Percentiles rank a stretch among this genome's conserved stretches.
These are phyloP conservation scores for Argentina anserina DNA, from an alignment of 306 rosid species.

Conservation along the genomic window DNA sequence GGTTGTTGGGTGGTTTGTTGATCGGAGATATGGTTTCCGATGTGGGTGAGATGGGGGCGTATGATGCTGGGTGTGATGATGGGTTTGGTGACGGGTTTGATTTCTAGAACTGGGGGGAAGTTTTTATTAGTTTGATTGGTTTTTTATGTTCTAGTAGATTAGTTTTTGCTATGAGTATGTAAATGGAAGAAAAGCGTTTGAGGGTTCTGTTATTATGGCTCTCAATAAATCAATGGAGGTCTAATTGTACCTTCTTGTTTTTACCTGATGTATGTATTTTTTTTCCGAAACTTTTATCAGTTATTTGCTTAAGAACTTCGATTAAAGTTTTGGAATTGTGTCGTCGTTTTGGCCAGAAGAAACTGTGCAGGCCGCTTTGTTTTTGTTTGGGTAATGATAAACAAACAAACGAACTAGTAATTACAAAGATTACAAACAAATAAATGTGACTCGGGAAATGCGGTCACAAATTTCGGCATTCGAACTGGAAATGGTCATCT, in stretches of 20 bases:
- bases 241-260: not conserved
- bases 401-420: too few relatives aligned
- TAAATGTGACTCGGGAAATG: too few relatives aligned
- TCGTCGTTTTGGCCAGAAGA: not conserved
- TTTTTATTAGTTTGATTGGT: not conserved
- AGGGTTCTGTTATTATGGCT: not conserved
- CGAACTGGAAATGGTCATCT: too few relatives aligned
- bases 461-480: too few relatives aligned
- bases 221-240: not conserved
- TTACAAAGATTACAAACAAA: too few relatives aligned
- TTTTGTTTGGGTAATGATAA: too few relatives aligned
- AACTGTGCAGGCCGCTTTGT: too few relatives aligned
- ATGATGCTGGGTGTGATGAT: slow-evolving; percentile 14
- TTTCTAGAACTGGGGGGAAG: not conserved
- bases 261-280: not conserved
- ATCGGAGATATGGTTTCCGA: slow-evolving; percentile 44
- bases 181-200: not conserved
- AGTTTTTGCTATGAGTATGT: not conserved
- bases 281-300: not conserved
- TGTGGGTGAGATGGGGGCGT: slow-evolving; percentile 17
- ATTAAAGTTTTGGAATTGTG: not conserved
- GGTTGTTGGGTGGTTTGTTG: slow-evolving; percentile 47
- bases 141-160: not conserved
- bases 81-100: slow-evolving; percentile 28
- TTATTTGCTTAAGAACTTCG: not conserved